These are phyloP conservation scores for Pestalotiopsis sp. DNA, from an alignment of 2,329 filamentous ascomycete species.

Conservation along the genomic window DNA sequence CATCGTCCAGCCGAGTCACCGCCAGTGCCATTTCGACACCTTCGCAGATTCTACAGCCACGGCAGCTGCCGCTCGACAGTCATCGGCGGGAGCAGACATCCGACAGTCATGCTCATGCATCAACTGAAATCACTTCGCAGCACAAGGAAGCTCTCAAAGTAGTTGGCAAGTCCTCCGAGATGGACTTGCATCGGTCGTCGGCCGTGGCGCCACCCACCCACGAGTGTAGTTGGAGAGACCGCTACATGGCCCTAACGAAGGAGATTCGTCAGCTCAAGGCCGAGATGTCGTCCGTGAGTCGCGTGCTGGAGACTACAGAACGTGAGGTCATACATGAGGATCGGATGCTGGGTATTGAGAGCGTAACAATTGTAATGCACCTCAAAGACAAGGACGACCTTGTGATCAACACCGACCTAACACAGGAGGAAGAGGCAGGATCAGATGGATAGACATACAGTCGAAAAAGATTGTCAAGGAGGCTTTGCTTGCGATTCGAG, in stretches of 20 bases:
- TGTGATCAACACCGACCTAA: slow-evolving; percentile 52
- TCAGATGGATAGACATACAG: not conserved
- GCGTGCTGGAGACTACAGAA: not conserved
- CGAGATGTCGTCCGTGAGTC: slow-evolving; percentile 31
- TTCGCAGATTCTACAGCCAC: slow-evolving; percentile 16
- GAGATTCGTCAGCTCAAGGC: slow-evolving; percentile 44
- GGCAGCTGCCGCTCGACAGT: slow-evolving; percentile 8
- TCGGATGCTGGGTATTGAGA: slow-evolving; percentile 45
- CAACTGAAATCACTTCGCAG: not conserved
- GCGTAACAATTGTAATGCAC: slow-evolving; percentile 54
- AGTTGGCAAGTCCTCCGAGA: slow-evolving; percentile 15
- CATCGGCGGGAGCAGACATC: not conserved
- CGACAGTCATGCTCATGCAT: slow-evolving; percentile 8
- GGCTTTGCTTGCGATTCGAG: not conserved
- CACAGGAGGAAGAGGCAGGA: slow-evolving; percentile 14
- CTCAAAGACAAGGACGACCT: slow-evolving; percentile 51
- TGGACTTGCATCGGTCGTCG: slow-evolving; percentile 32
- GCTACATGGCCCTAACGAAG: slow-evolving; percentile 40
- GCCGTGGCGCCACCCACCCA: slow-evolving; percentile 40
- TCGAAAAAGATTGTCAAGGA: not conserved
- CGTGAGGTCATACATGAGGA: slow-evolving; percentile 21
- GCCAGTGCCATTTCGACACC: slow-evolving; percentile 10
- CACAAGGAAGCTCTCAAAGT: not conserved
- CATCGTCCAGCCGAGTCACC: not conserved
- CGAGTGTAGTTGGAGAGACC: slow-evolving; percentile 43